Percentiles rank a stretch among this genome's conserved stretches.
Conservation (phyloP, 306 rosid species). For the Rosa multiflora region DNA sequence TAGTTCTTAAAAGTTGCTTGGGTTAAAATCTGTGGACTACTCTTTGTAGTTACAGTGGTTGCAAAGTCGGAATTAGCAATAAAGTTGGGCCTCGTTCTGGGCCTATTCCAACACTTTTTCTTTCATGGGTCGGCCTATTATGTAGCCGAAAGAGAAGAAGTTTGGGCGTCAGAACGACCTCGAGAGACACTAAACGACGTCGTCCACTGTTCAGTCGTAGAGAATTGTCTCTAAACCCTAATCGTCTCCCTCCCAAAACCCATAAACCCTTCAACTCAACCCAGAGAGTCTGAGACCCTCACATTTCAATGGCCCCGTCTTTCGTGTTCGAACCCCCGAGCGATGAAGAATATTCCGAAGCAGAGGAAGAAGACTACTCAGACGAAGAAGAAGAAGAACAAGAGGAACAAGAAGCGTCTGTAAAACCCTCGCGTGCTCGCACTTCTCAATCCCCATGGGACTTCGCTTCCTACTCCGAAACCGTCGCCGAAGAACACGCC, state of each 20-base stretch:
- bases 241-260: background rate
- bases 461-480: constrained; percentile 65
- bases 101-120: background rate
- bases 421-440: constrained; percentile 20
- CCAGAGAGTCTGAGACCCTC: background rate
- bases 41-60: too few species aligned
- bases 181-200: background rate
- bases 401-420: constrained; percentile 21
- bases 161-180: background rate
- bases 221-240: background rate
- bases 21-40: too few species aligned
- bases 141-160: too few species aligned
- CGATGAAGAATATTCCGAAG: constrained; percentile 68
- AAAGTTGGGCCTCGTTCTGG: too few species aligned
- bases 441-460: constrained; percentile 90
- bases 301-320: constrained; percentile 45
- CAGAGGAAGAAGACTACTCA: constrained; percentile 33
- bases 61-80: too few species aligned
- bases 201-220: background rate
- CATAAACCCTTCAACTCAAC: background rate
- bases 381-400: constrained; percentile 18
- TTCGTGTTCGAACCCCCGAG: constrained; percentile 82
- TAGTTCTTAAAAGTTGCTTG: too few species aligned
- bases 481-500: constrained; percentile 90
- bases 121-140: too few species aligned